Evolutionary conservation across 306 rosid species (phyloP).

Genomic region (Vigna angularis): DNA sequence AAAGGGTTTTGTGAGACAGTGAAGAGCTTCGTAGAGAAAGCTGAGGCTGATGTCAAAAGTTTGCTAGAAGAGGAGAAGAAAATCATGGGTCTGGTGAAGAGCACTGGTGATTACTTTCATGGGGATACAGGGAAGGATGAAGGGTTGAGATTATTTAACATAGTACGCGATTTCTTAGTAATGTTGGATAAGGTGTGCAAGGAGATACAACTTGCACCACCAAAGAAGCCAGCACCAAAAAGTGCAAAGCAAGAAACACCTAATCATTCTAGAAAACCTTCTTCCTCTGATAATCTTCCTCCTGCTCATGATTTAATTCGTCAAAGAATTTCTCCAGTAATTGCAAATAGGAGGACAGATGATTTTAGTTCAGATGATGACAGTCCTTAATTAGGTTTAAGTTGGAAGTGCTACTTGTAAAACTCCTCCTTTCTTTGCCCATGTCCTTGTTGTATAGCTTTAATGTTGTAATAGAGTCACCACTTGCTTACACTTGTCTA

Average conservation of each 20-base stretch:
- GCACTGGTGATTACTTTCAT: slow-evolving; percentile 94
- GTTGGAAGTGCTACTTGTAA: slow-evolving; percentile 46
- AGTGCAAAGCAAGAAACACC: slow-evolving; percentile 52
- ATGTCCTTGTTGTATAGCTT: slow-evolving; percentile 37
- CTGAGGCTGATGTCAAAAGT: slow-evolving; percentile 64
- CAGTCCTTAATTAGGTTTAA: slow-evolving; percentile 56
- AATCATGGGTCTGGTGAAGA: slow-evolving; percentile 84
- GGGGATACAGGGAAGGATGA: slow-evolving; percentile 90
- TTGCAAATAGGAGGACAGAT: slow-evolving; percentile 63
- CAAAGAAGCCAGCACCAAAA: slow-evolving; percentile 23
- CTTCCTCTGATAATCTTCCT: slow-evolving; percentile 52
- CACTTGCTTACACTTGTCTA: slow-evolving; percentile 6
- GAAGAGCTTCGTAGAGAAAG: slow-evolving; percentile 68
- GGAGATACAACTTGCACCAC: slow-evolving; percentile 58
- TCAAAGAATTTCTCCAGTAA: slow-evolving; percentile 65
- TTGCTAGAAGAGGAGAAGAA: slow-evolving; percentile 80
- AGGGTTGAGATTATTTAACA: slow-evolving; percentile 77
- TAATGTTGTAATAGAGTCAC: slow-evolving; percentile 5
- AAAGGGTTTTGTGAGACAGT: slow-evolving; percentile 58
- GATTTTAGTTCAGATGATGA: slow-evolving; percentile 89
- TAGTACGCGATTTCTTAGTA: slow-evolving; percentile 83
- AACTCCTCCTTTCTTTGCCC: slow-evolving; percentile 27
- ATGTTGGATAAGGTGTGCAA: slow-evolving; percentile 88
- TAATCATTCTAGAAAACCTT: slow-evolving; percentile 32
- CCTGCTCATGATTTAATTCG: slow-evolving; percentile 55